A percentile compares a stretch with the other conserved stretches of the same genome.
These are phyloP conservation scores for Fusarium sp. DNA, from an alignment of 2,329 filamentous ascomycete genomes.

Conservation along the genomic window DNA sequence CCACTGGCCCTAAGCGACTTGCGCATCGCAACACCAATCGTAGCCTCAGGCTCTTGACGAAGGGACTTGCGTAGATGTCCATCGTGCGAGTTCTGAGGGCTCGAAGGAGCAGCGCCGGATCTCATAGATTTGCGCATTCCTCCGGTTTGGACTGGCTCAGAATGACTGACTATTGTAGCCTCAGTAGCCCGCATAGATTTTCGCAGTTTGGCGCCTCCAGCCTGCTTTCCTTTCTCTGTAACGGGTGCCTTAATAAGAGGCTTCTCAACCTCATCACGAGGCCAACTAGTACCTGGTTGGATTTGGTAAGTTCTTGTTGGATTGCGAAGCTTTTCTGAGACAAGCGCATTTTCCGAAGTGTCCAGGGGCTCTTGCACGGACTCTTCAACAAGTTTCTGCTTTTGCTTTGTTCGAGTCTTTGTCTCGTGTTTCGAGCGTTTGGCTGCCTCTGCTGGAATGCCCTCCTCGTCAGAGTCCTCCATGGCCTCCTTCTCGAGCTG, in stretches of 20 bases:
- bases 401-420: conserved; percentile 51
- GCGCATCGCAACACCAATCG: conserved; percentile 29
- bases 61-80: conserved; percentile 36
- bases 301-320: conserved; percentile 52
- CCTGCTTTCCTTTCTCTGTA: background rate
- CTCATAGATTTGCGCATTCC: conserved; percentile 49
- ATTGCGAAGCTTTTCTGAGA: conserved; percentile 13
- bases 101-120: conserved; percentile 11
- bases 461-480: conserved; percentile 60
- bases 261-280: conserved; percentile 23
- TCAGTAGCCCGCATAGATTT: conserved; percentile 56
- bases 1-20: conserved; percentile 36
- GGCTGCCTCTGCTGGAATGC: conserved; percentile 44
- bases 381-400: conserved; percentile 18
- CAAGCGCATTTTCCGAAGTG: background rate
- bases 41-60: conserved; percentile 24
- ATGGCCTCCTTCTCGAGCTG: conserved; percentile 67
- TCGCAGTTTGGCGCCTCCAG: conserved; percentile 48
- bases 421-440: conserved; percentile 27
- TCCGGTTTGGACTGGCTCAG: conserved; percentile 15
- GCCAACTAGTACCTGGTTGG: conserved; percentile 44
- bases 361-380: conserved; percentile 9
- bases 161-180: conserved; percentile 12
- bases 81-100: conserved; percentile 10
- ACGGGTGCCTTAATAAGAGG: background rate